Evolutionary conservation across 495 filamentous ascomycete genomes (phyloP).

Genomic region (Bryoglossum gracile): DNA sequence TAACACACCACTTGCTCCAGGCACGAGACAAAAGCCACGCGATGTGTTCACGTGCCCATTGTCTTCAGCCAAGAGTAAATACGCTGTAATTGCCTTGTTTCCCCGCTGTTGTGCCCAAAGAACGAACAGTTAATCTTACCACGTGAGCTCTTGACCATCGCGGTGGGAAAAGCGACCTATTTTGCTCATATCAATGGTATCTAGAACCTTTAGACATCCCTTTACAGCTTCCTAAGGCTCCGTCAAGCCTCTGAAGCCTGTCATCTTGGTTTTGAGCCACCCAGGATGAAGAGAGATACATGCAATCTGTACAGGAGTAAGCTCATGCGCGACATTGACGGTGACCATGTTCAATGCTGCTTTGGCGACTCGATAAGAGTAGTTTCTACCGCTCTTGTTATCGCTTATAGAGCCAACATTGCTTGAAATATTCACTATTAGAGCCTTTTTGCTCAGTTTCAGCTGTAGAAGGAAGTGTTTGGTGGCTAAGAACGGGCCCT

Average conservation of each 20-base stretch:
- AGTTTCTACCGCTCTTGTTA: neutral
- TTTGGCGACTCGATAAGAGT: neutral
- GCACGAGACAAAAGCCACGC: too few relatives aligned
- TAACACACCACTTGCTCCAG: too few relatives aligned
- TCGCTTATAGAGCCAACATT: neutral
- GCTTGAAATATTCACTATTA: neutral
- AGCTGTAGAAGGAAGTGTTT: neutral
- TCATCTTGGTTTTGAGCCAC: conserved; percentile 2
- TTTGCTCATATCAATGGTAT: neutral
- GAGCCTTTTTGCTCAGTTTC: neutral
- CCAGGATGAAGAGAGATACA: neutral
- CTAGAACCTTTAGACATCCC: neutral
- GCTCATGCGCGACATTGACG: neutral
- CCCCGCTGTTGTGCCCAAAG: too few relatives aligned
- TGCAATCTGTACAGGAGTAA: neutral
- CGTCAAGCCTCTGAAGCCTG: neutral
- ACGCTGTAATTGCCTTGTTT: too few relatives aligned
- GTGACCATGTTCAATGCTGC: conserved; percentile 3
- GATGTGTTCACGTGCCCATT: too few relatives aligned
- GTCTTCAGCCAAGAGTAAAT: too few relatives aligned
- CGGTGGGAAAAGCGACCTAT: neutral
- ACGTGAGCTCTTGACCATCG: neutral
- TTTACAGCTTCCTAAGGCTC: neutral
- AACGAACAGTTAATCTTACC: too few relatives aligned
- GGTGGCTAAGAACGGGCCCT: neutral